Conservation (phyloP, 2,329 filamentous ascomycete genomes). For the Xylariaceae sp. region DNA sequence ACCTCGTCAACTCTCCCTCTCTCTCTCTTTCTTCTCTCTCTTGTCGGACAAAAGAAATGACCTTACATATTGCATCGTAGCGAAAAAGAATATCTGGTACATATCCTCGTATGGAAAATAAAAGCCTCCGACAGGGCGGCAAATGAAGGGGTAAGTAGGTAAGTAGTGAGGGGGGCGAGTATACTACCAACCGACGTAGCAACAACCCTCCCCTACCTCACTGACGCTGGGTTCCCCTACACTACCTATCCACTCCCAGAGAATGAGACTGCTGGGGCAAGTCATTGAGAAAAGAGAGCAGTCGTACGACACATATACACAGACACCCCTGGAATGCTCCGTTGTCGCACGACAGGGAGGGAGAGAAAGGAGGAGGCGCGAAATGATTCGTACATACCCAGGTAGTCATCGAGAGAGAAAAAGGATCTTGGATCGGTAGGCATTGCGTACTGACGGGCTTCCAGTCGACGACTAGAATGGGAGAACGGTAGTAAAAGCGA, state of each 20-base stretch:
- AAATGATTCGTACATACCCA: too few species aligned
- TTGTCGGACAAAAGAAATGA: constrained; percentile 2
- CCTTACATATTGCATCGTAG: background rate
- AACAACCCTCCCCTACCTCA: background rate
- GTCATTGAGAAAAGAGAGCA: too few species aligned
- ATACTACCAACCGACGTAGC: background rate
- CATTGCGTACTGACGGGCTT: too few species aligned
- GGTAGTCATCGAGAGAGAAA: too few species aligned
- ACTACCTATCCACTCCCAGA: constrained; percentile 1
- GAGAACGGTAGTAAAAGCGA: too few species aligned
- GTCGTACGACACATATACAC: too few species aligned
- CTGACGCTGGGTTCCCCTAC: constrained; percentile 4
- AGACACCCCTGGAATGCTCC: too few species aligned
- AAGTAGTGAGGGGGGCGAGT: too few species aligned
- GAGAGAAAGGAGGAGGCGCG: too few species aligned
- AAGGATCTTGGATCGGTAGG: too few species aligned
- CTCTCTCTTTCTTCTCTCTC: constrained; percentile 7
- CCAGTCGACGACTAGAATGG: too few species aligned
- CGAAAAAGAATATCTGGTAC: background rate
- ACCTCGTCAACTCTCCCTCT: background rate
- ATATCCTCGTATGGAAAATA: background rate
- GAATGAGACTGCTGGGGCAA: background rate
- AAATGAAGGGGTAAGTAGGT: constrained; percentile 4
- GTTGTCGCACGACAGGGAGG: too few species aligned
- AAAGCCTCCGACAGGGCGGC: constrained; percentile 11